phyloP scores from a whole-genome alignment of 495 filamentous ascomycete genomes.

The Tirmania nivea region DNA sequence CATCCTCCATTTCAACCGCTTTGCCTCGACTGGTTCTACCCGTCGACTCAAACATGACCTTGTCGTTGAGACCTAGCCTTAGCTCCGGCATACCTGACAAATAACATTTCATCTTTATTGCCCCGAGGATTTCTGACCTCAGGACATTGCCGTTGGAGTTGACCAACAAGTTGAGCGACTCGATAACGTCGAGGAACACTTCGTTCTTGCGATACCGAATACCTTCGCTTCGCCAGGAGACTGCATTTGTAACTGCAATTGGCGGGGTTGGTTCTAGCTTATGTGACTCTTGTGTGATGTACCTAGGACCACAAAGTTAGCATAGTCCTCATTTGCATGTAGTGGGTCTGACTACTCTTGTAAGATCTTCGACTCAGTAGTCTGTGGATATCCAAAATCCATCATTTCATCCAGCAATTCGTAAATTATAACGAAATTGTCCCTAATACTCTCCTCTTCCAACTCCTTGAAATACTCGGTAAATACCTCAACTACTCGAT shows the following conservation, averaged over 20 bases:
- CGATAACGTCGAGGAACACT: slow-evolving; percentile 93
- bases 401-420: slow-evolving; percentile 99
- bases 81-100: slow-evolving; percentile 96
- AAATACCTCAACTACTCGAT: slow-evolving; percentile 96
- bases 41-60: slow-evolving; percentile 98
- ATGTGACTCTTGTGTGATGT: slow-evolving; percentile 98
- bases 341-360: slow-evolving; percentile 43
- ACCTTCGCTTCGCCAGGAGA: slow-evolving; percentile 93
- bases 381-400: slow-evolving; percentile 99
- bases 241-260: slow-evolving; percentile 95
- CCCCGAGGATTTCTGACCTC: slow-evolving; percentile 89
- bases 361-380: slow-evolving; percentile 95
- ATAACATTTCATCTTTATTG: slow-evolving; percentile 99
- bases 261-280: slow-evolving; percentile 98
- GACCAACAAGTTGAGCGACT: slow-evolving; percentile 90
- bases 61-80: slow-evolving; percentile 88
- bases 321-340: not conserved
- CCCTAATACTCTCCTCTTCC: slow-evolving; percentile 96
- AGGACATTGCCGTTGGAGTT: slow-evolving; percentile 88
- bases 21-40: slow-evolving; percentile 88
- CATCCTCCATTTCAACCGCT: slow-evolving; percentile 98
- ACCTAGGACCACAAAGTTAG: slow-evolving; percentile 25
- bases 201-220: slow-evolving; percentile 99
- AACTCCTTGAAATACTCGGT: slow-evolving; percentile 99
- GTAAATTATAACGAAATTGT: slow-evolving; percentile 99